Percentiles rank a stretch among this genome's conserved stretches.
Evolutionary conservation across 2,329 filamentous ascomycete species (phyloP).

Genomic region (Hyphodiscus sp.): DNA sequence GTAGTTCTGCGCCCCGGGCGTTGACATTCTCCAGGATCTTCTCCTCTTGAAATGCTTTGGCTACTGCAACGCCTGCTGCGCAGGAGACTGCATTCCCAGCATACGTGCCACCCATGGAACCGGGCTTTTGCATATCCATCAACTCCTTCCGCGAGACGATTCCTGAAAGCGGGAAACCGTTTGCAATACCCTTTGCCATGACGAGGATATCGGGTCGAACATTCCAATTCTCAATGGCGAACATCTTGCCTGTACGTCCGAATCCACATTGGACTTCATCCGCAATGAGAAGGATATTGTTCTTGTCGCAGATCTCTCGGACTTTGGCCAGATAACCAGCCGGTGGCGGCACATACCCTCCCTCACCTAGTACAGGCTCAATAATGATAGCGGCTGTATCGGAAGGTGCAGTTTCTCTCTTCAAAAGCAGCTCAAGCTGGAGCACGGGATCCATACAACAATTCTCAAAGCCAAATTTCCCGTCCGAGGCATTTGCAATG

Average conservation of each 20-base stretch:
- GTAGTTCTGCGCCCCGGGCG: slow-evolving; percentile 7
- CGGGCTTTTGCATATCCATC: slow-evolving; percentile 14
- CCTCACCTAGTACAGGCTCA: slow-evolving; percentile 93
- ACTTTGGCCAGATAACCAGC: slow-evolving; percentile 76
- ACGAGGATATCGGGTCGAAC: slow-evolving; percentile 91
- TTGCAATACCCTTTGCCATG: slow-evolving; percentile 79
- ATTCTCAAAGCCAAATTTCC: slow-evolving; percentile 30
- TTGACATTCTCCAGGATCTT: slow-evolving; percentile 15
- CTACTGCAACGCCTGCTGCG: slow-evolving; percentile 11
- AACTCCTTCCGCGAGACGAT: slow-evolving; percentile 14
- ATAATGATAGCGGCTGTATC: slow-evolving; percentile 87
- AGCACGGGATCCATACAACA: slow-evolving; percentile 34
- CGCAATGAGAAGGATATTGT: slow-evolving; percentile 89
- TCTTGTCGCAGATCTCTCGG: slow-evolving; percentile 77
- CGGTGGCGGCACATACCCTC: slow-evolving; percentile 78
- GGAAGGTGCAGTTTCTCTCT: slow-evolving; percentile 52
- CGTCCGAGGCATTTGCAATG: slow-evolving; percentile 23
- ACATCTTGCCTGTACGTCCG: slow-evolving; percentile 85
- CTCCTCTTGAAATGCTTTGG: slow-evolving; percentile 13
- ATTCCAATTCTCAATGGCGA: slow-evolving; percentile 86
- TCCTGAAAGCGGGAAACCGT: slow-evolving; percentile 21
- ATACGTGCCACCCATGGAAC: slow-evolving; percentile 13
- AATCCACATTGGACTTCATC: slow-evolving; percentile 98
- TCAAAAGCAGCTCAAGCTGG: slow-evolving; percentile 46
- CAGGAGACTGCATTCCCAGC: slow-evolving; percentile 12